Percentiles rank a stretch among this genome's conserved stretches.
Conservation (phyloP, 2,329 filamentous ascomycete genomes). For the Chaetomiaceae sp. region DNA sequence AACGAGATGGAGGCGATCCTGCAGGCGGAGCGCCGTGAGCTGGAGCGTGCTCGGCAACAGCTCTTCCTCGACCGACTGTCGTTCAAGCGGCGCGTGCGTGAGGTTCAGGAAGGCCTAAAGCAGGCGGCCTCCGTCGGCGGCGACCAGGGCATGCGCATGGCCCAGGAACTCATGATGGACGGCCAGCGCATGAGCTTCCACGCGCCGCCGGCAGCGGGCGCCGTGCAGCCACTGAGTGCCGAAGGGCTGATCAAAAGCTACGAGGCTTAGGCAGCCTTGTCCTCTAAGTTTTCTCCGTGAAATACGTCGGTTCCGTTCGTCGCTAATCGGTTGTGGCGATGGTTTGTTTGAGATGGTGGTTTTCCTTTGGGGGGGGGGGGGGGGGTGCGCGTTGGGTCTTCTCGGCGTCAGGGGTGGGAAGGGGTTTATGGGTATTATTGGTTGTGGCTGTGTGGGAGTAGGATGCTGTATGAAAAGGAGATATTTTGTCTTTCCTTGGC, state of each 20-base stretch:
- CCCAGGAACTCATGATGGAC: conserved; percentile 44
- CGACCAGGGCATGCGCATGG: conserved; percentile 47
- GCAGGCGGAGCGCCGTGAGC: conserved; percentile 84
- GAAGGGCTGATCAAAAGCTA: conserved; percentile 55
- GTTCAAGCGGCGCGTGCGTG: conserved; percentile 81
- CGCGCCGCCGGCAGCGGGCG: conserved; percentile 38
- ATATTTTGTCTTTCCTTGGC: not conserved
- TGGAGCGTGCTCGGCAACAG: conserved; percentile 87
- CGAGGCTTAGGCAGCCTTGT: conserved; percentile 41
- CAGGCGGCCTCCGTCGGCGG: conserved; percentile 46
- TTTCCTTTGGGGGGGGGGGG: no score
- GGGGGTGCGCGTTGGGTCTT: conserved; percentile 9
- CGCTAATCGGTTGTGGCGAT: no score
- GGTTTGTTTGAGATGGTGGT: not conserved
- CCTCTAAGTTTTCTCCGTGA: not conserved
- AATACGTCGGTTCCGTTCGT: not conserved
- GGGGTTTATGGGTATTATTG: conserved; percentile 15
- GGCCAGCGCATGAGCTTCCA: conserved; percentile 53
- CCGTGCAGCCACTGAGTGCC: conserved; percentile 52
- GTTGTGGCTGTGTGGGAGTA: conserved; percentile 12
- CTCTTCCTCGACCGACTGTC: conserved; percentile 87
- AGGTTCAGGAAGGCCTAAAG: conserved; percentile 73
- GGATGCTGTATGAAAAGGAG: conserved; percentile 22
- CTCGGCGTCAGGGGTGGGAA: conserved; percentile 17
- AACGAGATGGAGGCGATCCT: conserved; percentile 91